Base-by-base conservation (phyloP, 495 filamentous ascomycete species). In the Aspergillus bridgeri region DNA sequence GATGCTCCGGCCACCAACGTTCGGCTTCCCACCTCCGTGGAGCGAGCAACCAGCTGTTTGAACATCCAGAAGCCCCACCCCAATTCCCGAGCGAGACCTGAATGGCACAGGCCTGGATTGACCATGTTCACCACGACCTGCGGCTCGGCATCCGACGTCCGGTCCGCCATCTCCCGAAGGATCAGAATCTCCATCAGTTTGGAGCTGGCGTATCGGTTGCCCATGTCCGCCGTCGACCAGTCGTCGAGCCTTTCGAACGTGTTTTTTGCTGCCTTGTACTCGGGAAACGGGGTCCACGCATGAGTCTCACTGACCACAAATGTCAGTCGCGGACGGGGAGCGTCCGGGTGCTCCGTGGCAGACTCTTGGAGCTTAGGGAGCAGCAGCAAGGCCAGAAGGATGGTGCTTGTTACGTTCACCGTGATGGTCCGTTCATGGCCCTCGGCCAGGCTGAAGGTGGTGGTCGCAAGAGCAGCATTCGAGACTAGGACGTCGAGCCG, bases 81-180 rank as follows among this genome's bases (percentile, higher is more conserved):
- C 2, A 51, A 49, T 24, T 62, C 59, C 22, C 54, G 63, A 7
- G 24, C 21, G 44, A 54, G 27, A n/a, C 51, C 24, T n/a, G 47
- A 43, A 18, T 68, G 47, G 63, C 73, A 78, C 33, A 79, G 42
- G 0, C 78, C 77, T 1, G 81, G 81, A 49, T 71, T 76, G n/a
- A 75, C 48, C 1, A 66, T 60, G 64, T 81, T 82, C 29, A 84
- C 64, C 23, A 79, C 71, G 15, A 85, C 75, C 9, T 7, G n/a
- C n/a, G n/a, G n/a, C n/a, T n/a, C n/a, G 19, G 7, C 7, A 48
- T 24, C 38, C 9, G 13, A 13, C 9, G 0, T 17, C 55, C 5
- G 22, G 27, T 42, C 21, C 0, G 25, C 55, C 2, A 57, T 43
- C 13, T 22, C 21, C 19, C 55, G 46, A 1, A 48, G 25, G 1